These are phyloP conservation scores for Lycium ferocissimum DNA, from an alignment of 257 asterid species.

Conservation along the genomic window DNA sequence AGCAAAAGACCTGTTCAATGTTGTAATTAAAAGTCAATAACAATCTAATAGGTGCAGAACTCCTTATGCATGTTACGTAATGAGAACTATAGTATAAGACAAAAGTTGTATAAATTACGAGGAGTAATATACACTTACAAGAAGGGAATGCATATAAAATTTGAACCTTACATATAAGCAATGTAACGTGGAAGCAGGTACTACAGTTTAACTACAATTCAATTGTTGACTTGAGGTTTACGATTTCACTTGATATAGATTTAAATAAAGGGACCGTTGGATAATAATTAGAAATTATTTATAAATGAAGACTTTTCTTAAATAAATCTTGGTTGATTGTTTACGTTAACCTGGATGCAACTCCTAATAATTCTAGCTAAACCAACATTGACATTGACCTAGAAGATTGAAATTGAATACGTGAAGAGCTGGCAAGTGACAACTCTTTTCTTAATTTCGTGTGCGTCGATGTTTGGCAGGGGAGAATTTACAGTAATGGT, in stretches of 20 bases:
- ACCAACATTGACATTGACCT: not conserved
- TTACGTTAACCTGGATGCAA: constrained; percentile 13
- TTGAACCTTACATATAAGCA: not conserved
- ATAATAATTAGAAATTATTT: no score
- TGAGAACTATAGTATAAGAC: not conserved
- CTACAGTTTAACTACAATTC: not conserved
- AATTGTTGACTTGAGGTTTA: not conserved
- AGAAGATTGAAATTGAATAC: not conserved
- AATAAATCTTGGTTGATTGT: not conserved
- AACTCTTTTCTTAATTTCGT: not conserved
- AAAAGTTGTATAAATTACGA: not conserved
- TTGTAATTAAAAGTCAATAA: not conserved
- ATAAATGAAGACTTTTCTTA: no score
- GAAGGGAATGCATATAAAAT: not conserved
- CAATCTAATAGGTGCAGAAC: not conserved
- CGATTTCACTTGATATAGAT: not conserved
- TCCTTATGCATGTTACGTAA: not conserved
- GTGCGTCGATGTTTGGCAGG: not conserved
- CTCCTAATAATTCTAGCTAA: not conserved
- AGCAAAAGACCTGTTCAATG: not conserved
- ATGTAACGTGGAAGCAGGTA: constrained; percentile 25
- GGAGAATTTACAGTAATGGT: not conserved
- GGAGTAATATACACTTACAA: not conserved
- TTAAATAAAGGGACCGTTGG: not conserved
- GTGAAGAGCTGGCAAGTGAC: not conserved